Percentiles rank a stretch among this genome's conserved stretches.
These are phyloP conservation scores for Aspergillus sp. DNA, from an alignment of 2,329 filamentous ascomycete genomes.

Conservation along the genomic window DNA sequence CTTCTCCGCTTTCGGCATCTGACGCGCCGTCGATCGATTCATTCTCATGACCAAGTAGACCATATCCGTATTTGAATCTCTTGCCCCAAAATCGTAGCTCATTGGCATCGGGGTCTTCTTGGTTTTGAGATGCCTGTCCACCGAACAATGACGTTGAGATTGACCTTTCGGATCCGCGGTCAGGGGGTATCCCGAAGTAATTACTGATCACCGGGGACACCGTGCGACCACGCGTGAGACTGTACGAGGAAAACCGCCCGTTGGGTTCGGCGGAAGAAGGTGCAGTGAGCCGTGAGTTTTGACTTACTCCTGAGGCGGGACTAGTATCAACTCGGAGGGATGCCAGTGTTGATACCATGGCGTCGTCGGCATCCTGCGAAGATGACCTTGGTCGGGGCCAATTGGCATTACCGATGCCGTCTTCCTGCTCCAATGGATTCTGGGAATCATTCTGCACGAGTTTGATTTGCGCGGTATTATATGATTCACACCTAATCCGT, in stretches of 20 bases:
- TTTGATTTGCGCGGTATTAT: constrained; percentile 47
- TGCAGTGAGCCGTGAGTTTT: constrained; percentile 19
- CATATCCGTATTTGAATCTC: constrained; percentile 42
- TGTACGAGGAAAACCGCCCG: constrained; percentile 32
- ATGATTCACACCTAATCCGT: constrained; percentile 43
- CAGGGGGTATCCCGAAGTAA: constrained; percentile 44
- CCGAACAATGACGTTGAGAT: constrained; percentile 31
- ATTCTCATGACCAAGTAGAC: constrained; percentile 32
- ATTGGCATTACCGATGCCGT: constrained; percentile 16
- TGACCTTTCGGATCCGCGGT: constrained; percentile 30
- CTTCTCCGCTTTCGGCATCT: constrained; percentile 21
- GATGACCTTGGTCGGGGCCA: constrained; percentile 25
- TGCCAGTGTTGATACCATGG: constrained; percentile 19
- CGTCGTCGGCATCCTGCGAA: constrained; percentile 27
- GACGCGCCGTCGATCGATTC: constrained; percentile 23
- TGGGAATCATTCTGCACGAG: constrained; percentile 35
- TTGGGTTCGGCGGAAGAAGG: constrained; percentile 21
- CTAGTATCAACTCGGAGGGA: constrained; percentile 31
- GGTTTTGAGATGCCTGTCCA: constrained; percentile 16
- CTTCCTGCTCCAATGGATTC: constrained; percentile 25
- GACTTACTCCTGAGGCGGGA: constrained; percentile 21
- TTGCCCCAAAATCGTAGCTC: constrained; percentile 61
- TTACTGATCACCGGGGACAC: constrained; percentile 46
- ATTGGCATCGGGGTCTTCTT: constrained; percentile 53
- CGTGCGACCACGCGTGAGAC: constrained; percentile 39